Conservation (phyloP, 768 basidiomycete genomes). For the Tricholoma flavovirens region DNA sequence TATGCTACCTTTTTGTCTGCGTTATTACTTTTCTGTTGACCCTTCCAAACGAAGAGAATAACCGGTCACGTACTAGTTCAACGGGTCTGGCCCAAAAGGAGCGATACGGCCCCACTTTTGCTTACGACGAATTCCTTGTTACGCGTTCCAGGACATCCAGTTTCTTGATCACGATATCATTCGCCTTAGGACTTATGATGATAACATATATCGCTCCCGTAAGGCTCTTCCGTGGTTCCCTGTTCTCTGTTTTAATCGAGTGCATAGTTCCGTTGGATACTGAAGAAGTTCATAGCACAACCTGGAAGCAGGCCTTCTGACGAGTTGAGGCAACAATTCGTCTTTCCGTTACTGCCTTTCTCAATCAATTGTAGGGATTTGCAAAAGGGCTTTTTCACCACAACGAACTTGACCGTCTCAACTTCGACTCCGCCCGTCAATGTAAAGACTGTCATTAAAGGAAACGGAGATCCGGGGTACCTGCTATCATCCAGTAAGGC, state of each 20-base stretch:
- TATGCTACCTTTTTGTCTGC: slow-evolving; percentile 2
- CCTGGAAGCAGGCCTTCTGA: slow-evolving; percentile 62
- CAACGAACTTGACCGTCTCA: slow-evolving; percentile 68
- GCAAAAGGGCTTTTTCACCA: slow-evolving; percentile 53
- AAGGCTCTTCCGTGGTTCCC: slow-evolving; percentile 8
- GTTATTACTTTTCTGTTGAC: not conserved
- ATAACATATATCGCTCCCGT: slow-evolving; percentile 36
- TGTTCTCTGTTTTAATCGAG: not conserved
- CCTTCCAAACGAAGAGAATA: not conserved
- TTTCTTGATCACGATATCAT: slow-evolving; percentile 29
- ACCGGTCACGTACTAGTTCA: not conserved
- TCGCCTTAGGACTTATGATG: slow-evolving; percentile 28
- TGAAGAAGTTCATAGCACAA: slow-evolving; percentile 43
- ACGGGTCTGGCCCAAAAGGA: slow-evolving; percentile 18
- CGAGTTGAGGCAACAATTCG: slow-evolving; percentile 39
- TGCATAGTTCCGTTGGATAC: slow-evolving; percentile 50
- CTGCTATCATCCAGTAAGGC: slow-evolving; percentile 47
- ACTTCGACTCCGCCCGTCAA: slow-evolving; percentile 39
- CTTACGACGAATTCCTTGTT: slow-evolving; percentile 66
- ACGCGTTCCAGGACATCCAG: slow-evolving; percentile 36
- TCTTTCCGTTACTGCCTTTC: not conserved
- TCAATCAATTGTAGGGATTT: slow-evolving; percentile 35
- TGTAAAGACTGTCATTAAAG: slow-evolving; percentile 57
- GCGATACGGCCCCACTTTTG: slow-evolving; percentile 66
- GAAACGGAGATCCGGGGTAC: slow-evolving; percentile 77